A percentile compares a stretch with the other conserved stretches of the same genome.
These are phyloP conservation scores for Pythium vanterpoolii DNA, from an alignment of 352 stramenopile species.

Conservation along the genomic window DNA sequence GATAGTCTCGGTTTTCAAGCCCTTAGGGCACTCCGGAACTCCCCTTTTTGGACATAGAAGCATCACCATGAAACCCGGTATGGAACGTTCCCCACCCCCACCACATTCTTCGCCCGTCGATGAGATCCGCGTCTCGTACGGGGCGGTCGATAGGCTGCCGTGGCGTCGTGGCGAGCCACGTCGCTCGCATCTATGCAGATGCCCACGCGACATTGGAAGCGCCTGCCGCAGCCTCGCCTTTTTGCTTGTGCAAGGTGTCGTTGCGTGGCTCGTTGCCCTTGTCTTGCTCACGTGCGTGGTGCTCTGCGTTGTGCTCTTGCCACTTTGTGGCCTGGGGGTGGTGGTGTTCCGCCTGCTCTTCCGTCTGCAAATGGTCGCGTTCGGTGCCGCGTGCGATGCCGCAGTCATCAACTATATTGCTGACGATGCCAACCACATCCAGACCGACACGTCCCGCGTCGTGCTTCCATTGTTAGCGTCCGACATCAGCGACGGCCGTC, in stretches of 20 bases:
- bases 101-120: neutral
- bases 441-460: neutral
- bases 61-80: neutral
- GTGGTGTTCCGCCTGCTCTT: constrained; percentile 24
- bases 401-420: constrained; percentile 22
- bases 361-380: constrained; percentile 11
- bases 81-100: neutral
- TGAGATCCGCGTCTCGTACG: constrained; percentile 18
- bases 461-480: neutral
- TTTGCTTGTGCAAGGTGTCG: constrained; percentile 16
- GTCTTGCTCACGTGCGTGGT: constrained; percentile 2
- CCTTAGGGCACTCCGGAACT: neutral
- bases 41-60: neutral
- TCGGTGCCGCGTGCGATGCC: constrained; percentile 18
- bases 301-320: constrained; percentile 14
- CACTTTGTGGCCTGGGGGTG: constrained; percentile 22
- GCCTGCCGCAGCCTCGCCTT: constrained; percentile 12
- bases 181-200: neutral
- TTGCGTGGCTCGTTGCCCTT: constrained; percentile 6
- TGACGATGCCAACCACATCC: constrained; percentile 7
- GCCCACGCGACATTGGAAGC: neutral
- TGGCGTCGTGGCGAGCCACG: neutral
- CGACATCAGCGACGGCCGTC: neutral
- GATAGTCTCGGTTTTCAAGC: neutral
- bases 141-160: constrained; percentile 8